These are phyloP conservation scores for Lactifluus hygrophoroides DNA, from an alignment of 768 basidiomycete species.

Conservation along the genomic window DNA sequence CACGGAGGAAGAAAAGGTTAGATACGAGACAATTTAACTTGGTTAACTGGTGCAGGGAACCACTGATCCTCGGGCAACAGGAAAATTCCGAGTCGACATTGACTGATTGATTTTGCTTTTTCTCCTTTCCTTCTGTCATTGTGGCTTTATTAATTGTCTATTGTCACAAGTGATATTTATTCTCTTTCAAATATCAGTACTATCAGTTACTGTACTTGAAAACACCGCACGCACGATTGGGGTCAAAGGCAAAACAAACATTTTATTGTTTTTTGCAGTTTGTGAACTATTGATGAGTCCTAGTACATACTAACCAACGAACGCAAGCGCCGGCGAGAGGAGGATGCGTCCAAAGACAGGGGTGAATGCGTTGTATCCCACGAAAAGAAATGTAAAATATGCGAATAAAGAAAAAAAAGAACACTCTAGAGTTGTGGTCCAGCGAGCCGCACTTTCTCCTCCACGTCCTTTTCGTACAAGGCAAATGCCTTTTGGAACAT, in stretches of 20 bases:
- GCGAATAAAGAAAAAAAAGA: neutral
- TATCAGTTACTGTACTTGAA: too few species aligned
- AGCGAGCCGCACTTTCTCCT: slow-evolving; percentile 68
- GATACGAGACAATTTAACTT: too few species aligned
- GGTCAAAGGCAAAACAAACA: slow-evolving; percentile 33
- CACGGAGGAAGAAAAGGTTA: too few species aligned
- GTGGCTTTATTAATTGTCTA: too few species aligned
- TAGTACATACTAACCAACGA: neutral
- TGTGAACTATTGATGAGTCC: neutral
- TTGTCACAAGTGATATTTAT: too few species aligned
- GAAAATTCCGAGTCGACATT: too few species aligned
- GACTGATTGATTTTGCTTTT: too few species aligned
- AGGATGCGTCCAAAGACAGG: neutral
- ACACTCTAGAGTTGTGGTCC: slow-evolving; percentile 46
- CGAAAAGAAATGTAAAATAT: neutral
- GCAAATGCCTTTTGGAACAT: slow-evolving; percentile 96
- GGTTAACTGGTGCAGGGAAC: too few species aligned
- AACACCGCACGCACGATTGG: too few species aligned
- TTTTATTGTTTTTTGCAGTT: neutral
- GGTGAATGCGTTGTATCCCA: neutral
- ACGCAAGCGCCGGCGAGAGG: neutral
- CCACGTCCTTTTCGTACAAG: slow-evolving; percentile 82
- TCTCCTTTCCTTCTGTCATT: too few species aligned
- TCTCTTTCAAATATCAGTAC: too few species aligned
- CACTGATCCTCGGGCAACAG: too few species aligned